Base-by-base conservation (phyloP, 345 rosid species). In the Heritiera littoralis region DNA sequence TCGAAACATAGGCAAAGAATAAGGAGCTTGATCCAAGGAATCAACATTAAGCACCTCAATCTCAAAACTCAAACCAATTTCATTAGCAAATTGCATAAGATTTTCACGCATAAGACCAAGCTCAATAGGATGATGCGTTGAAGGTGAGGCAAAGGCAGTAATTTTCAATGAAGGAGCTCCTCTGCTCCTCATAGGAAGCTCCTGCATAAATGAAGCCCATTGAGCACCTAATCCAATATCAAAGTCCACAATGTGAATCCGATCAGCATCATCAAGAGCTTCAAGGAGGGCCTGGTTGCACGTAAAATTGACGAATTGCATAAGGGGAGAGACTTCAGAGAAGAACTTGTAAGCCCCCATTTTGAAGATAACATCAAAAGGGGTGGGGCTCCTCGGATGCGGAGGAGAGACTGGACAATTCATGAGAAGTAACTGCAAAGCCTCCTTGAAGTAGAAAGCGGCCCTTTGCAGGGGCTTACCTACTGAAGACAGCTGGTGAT, bases 151-250 rank as follows among this genome's bases (percentile, higher is more conserved):
- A 78, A 87, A 87, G 55, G 89, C 89, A 40, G 90, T 89, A 76
- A 87, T 89, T 86, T 80, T 87, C 80, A 89, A 71, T 13, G 85
- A 81, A 4, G 87, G 90, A 75, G 83, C 71, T 65, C 84, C 86
- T 67, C 87, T 82, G 74, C 81, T 82, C 81, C 85, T 85, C 77
- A 82, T 70, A 10, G 89, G 86, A 77, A 88, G 89, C 80, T 88
- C 91, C 79, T 87, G 90, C 87, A 89, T 89, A 75, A 89, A 87
- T 20, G 90, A 89, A 80, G 92, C 92, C 92, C 92, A 89, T 64
- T 89, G 92, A 80, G 86, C 92, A 73, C 92, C 92, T 80, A 84
- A 84, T 14, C 89, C 90, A 78, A 89, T 85, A 86, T 87, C 92
- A 74, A 89, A 89, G 65, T 89, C 92, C 40, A 89, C 79, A 75